Evolutionary conservation across 1,139 yeast species (phyloP).

Genomic region (Kodamaea ohmeri): DNA sequence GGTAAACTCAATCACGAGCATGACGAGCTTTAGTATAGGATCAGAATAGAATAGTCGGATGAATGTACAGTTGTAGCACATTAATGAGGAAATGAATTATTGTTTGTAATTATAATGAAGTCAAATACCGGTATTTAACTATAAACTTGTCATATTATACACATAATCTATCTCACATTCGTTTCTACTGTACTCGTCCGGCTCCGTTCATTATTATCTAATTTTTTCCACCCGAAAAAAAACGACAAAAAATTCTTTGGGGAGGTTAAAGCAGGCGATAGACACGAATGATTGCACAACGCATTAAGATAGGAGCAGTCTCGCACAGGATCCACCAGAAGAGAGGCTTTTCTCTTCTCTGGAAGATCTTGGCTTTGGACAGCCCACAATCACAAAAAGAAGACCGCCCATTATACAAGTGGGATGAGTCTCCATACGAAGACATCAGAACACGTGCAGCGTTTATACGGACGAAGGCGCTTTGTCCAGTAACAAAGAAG

Average conservation of each 20-base stretch:
- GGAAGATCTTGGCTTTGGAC: slow-evolving; percentile 39
- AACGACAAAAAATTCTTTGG: not conserved
- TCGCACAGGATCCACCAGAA: not conserved
- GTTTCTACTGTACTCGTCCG: no score
- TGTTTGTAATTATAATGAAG: no score
- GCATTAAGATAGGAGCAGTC: not conserved
- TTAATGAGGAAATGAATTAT: no score
- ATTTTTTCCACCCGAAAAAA: slow-evolving; percentile 2
- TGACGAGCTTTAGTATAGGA: not conserved
- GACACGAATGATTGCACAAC: slow-evolving; percentile 1
- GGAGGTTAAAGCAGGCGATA: slow-evolving; percentile 2
- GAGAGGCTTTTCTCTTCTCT: slow-evolving; percentile 32
- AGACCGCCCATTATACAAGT: slow-evolving; percentile 29
- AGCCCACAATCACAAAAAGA: slow-evolving; percentile 24
- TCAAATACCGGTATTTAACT: no score
- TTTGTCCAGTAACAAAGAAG: slow-evolving; percentile 84
- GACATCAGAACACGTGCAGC: slow-evolving; percentile 92
- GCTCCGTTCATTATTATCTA: not conserved
- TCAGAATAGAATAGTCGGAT: no score
- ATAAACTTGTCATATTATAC: no score
- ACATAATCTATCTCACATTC: no score
- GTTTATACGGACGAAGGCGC: slow-evolving; percentile 78
- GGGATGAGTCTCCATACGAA: slow-evolving; percentile 92
- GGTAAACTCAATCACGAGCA: not conserved
- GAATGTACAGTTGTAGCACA: no score